Evolutionary conservation across 495 filamentous ascomycete species (phyloP), one percentile per base, ranked within the genome.

Genomic region (Choiromyces venosus): DNA sequence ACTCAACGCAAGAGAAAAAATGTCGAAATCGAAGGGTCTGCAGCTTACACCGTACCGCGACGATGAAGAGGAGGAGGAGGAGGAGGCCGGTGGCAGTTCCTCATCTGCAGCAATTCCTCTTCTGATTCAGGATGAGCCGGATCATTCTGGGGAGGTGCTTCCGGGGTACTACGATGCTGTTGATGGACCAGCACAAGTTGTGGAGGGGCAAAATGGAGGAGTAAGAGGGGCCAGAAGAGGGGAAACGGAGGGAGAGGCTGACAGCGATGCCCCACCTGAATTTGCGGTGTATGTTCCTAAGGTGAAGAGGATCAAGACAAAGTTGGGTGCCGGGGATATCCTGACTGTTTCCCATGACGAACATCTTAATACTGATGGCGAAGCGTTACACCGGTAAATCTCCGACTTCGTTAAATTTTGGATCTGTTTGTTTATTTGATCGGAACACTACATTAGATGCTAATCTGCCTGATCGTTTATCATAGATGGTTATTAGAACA

Each of bases 331-430:
- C 37, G 29, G 69, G 25, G 65, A 73, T 67, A 67, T 7, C 10
- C 5, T 77, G 16, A 70, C 67, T 2, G 38, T 79, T 9, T 79
- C 79, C 25, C 79, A 77, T 71, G 80, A 81, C 64, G n/a, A 40
- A 37, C 80, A 81, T 70, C 79, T 81, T 46, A 81, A 79, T 42
- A 79, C 65, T 56, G 76, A 81, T 52, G 72, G 73, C 1, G 80
- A 81, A 70, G 80, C 80, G 21, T 74, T 81, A 12, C 76, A 81
- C 68, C 75, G 76, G 76, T 79, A 73, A 38, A 46, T 69, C 19
- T 39, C 67, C 19, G 36, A 16, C 64, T 46, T 37, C n/a, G n/a
- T 29, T 2, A 37, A n/a, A 19, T 37, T 35, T 37, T 38, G 36
- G 18, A 69, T 67, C 37, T 44, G 56, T 5, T 65, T 65, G 18